phyloP scores from a whole-genome alignment of 495 filamentous ascomycete species.

The Cercophora newfieldiana region DNA sequence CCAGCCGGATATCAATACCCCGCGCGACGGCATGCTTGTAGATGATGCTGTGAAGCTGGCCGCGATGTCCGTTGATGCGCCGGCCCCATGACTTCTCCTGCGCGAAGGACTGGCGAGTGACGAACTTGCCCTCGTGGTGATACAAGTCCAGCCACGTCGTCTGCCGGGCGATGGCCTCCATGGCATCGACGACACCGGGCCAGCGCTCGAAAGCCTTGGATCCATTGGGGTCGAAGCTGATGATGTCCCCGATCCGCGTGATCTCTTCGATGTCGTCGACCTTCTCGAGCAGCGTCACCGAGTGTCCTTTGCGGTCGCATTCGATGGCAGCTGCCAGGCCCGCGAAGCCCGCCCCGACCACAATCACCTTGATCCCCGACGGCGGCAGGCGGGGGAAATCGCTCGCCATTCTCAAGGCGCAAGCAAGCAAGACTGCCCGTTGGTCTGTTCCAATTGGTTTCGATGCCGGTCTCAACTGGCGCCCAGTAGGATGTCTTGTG shows the following conservation, averaged over 20 bases:
- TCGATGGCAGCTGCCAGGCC: slow-evolving; percentile 63
- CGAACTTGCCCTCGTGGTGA: slow-evolving; percentile 35
- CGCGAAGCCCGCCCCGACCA: slow-evolving; percentile 64
- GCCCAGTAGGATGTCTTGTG: neutral
- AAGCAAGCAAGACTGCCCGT: neutral
- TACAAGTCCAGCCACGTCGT: slow-evolving; percentile 37
- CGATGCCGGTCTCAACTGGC: neutral
- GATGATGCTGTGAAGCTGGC: slow-evolving; percentile 62
- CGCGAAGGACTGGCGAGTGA: slow-evolving; percentile 33
- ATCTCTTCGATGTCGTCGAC: slow-evolving; percentile 43
- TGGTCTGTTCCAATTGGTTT: neutral
- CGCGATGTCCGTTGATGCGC: slow-evolving; percentile 60
- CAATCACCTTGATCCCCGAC: slow-evolving; percentile 56
- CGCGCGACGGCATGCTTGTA: slow-evolving; percentile 56
- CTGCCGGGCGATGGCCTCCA: slow-evolving; percentile 53
- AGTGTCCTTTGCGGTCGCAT: slow-evolving; percentile 45
- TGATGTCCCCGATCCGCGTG: slow-evolving; percentile 51
- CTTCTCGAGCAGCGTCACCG: slow-evolving; percentile 39
- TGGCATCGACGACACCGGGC: slow-evolving; percentile 48
- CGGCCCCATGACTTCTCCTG: slow-evolving; percentile 34
- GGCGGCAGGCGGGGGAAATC: slow-evolving; percentile 29
- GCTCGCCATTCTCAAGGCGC: slow-evolving; percentile 18
- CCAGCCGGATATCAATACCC: slow-evolving; percentile 58
- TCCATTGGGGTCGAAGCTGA: slow-evolving; percentile 53
- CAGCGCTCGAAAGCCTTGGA: slow-evolving; percentile 49